These are phyloP conservation scores for Phytophthora podocarpi DNA, from an alignment of 352 stramenopile genomes.

Conservation along the genomic window DNA sequence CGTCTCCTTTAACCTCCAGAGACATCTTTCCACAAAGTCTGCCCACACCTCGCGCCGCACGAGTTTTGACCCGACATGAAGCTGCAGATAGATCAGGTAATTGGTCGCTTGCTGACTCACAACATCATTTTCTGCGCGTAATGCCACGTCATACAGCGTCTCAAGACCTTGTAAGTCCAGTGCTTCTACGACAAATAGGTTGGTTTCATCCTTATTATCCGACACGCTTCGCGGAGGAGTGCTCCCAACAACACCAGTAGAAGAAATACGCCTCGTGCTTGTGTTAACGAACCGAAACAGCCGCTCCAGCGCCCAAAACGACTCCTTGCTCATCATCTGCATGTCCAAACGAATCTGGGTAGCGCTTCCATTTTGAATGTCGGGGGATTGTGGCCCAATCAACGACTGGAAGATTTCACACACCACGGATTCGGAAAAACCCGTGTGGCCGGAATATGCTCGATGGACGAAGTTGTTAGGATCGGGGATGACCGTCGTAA, in stretches of 20 bases:
- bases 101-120: constrained; percentile 64
- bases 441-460: constrained; percentile 63
- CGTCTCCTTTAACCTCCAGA: constrained; percentile 50
- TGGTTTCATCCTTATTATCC: constrained; percentile 20
- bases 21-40: constrained; percentile 60
- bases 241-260: constrained; percentile 31
- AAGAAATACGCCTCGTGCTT: constrained; percentile 45
- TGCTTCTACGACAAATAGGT: constrained; percentile 60
- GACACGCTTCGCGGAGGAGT: constrained; percentile 14
- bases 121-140: constrained; percentile 41
- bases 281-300: constrained; percentile 74
- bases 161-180: constrained; percentile 67
- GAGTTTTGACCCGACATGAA: constrained; percentile 73
- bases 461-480: constrained; percentile 75
- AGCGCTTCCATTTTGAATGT: constrained; percentile 8
- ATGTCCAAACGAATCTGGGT: constrained; percentile 53
- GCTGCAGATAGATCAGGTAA: constrained; percentile 74
- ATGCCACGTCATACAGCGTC: constrained; percentile 57
- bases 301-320: constrained; percentile 61
- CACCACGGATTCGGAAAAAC: constrained; percentile 56
- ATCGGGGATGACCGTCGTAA: constrained; percentile 67
- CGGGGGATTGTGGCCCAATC: constrained; percentile 28
- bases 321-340: constrained; percentile 52
- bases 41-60: constrained; percentile 72
- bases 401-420: constrained; percentile 57